Evolutionary conservation across 345 rosid genomes (phyloP), one percentile per base, ranked within the genome.

Genomic region (Bruguiera sexangula): DNA sequence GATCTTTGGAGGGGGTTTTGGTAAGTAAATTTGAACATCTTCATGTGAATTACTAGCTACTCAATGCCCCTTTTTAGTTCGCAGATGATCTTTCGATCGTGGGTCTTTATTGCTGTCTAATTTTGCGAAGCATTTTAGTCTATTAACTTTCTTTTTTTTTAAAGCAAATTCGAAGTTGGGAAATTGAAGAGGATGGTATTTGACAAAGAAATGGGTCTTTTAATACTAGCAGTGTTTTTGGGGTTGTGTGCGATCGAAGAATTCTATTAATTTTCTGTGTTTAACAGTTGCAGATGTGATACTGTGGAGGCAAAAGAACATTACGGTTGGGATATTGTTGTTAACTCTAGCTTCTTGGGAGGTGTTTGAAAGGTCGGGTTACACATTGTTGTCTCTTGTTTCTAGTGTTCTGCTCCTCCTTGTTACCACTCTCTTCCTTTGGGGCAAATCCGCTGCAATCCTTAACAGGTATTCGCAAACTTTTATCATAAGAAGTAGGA

Each of bases 361-460:
- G 62, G 93, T 96, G 71, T 90, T 96, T 80, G 91, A 89, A 83
- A 78, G 81, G 81, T 92, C 91, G 37, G 88, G 95, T 46, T 90
- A 96, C 69, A 92, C 97, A 13, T 73, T 96, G 60, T n/a, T 96
- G 59, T 89, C 97, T 43, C 95, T 96, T 67, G 70, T 82, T 79
- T 89, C 97, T 43, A 89, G 91, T 75, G 98, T 96, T 77, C 86
- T 92, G 26, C 90, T 92, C 63, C 96, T 96, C 69, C 93, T 96
- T 62, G 57, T 81, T 67, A 76, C 79, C 75, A 86, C 90, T 80
- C 88, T 96, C 59, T 92, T 96, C 66, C 77, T 92, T 52, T 96
- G 97, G 99, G 91, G 97, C 80, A 96, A 92, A 90, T 89, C 97
- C 72, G 99, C 99, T 19, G 85, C 97, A 46, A 78, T 89, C 79